Base-by-base conservation (phyloP, 2,329 filamentous ascomycete genomes). In the Ambrosiella beaveri region DNA sequence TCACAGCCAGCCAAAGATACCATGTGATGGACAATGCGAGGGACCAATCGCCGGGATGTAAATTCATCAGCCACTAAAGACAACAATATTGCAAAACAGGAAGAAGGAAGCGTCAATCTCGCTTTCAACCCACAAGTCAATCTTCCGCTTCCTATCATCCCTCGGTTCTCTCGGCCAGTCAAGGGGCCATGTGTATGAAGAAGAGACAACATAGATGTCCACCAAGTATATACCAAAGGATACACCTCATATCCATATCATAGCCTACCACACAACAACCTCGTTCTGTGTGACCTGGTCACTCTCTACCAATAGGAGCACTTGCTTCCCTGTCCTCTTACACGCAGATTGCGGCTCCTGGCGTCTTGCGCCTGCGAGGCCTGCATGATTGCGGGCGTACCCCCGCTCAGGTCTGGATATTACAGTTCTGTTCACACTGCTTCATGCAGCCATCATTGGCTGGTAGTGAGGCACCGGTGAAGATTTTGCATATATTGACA, bases 321-420 rank as follows among this genome's bases (percentile, higher is more conserved):
- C 52, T 53, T 12, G 44, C 47, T 51, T 37, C 12, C 41, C 15
- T 27, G 9, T 27, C n/a, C 15, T 19, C 39, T 54, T 54, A 54
- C 15, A 53, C 17, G 41, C 52, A 44, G 35, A 36, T 40, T 59
- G 39, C 57, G 57, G 51, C 52, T 58, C 52, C 35, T 54, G 51
- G 52, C 52, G 39, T 39, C 37, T 27, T 58, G 44, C 57, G 53
- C 39, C 52, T 36, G 41, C 52, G 19, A 17, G 19, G 38, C 52
- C 11, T 54, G 52, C 52, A 54, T 54, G 51, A 38, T 27, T 50
- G 45, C 55, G 55, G 55, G 55, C 55, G 55, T 40, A 57, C 36
- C 47, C 19, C 9, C 17, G 47, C 17, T 51, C 47, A 51, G n/a
- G 17, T n/a, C 47, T 51, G 8, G 47, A 35, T 36, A 51, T 51